phyloP scores from a whole-genome alignment of 495 filamentous ascomycete species.

The Margaritispora aquatica region DNA sequence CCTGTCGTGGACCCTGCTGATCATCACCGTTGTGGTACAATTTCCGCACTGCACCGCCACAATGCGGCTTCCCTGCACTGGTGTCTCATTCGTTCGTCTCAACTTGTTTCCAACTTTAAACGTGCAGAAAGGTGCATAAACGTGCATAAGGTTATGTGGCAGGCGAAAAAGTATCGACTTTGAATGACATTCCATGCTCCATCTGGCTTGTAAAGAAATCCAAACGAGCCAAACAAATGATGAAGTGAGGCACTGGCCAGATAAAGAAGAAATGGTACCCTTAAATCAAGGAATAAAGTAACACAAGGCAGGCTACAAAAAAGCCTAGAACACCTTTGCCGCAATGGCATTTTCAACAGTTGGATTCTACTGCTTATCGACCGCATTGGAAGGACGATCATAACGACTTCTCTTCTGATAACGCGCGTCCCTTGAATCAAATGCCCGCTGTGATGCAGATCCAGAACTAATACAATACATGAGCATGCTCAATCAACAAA shows the following conservation, averaged over 20 bases:
- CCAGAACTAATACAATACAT: background rate
- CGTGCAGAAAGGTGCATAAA: background rate
- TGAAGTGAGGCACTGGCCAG: background rate
- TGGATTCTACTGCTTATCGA: background rate
- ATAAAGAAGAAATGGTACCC: background rate
- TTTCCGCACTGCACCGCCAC: background rate
- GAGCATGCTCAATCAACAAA: background rate
- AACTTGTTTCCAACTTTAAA: no score
- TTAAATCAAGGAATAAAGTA: background rate
- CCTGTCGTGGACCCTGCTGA: background rate
- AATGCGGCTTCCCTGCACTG: background rate
- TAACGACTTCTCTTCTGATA: background rate
- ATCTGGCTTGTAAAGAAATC: no score
- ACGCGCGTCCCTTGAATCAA: background rate
- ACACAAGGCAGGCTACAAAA: background rate
- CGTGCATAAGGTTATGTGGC: background rate
- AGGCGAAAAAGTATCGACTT: background rate
- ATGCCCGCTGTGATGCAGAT: background rate
- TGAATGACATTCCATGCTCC: background rate
- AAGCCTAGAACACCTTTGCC: background rate
- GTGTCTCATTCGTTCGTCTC: background rate
- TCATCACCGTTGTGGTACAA: background rate
- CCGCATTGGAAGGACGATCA: background rate
- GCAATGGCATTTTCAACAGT: background rate
- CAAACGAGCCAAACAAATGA: background rate